These are phyloP conservation scores for Sherardia arvensis DNA, from an alignment of 257 asterid genomes.

Conservation along the genomic window DNA sequence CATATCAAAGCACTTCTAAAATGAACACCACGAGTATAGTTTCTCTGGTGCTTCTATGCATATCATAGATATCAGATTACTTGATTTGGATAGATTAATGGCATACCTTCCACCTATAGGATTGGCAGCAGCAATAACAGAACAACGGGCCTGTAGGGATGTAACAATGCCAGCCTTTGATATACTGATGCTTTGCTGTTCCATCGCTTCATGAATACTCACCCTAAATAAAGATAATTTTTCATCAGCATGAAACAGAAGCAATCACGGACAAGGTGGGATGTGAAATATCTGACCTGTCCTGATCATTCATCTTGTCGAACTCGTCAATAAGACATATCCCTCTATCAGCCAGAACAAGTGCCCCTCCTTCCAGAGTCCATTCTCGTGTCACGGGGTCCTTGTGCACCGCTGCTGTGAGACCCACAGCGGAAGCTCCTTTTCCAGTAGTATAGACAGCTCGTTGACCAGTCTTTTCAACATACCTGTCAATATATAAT, in stretches of 20 bases:
- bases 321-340: conserved; percentile 97
- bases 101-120: conserved; percentile 95
- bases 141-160: conserved; percentile 97
- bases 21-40: not conserved
- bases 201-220: conserved; percentile 99
- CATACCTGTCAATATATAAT: conserved; percentile 42
- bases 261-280: conserved; percentile 1
- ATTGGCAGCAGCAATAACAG: conserved; percentile 99
- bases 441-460: conserved; percentile 98
- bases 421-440: conserved; percentile 99
- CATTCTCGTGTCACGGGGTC: conserved; percentile 98
- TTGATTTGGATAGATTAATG: not conserved
- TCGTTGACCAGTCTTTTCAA: conserved; percentile 91
- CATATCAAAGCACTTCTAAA: not conserved
- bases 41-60: not conserved
- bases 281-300: conserved; percentile 41
- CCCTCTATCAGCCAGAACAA: conserved; percentile 98
- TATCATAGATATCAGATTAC: not conserved
- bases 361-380: conserved; percentile 99
- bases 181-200: conserved; percentile 97
- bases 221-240: conserved; percentile 46
- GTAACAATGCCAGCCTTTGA: conserved; percentile 99
- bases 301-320: conserved; percentile 99
- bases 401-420: conserved; percentile 98
- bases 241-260: conserved; percentile 13